These are phyloP conservation scores for Inosperma sp. DNA, from an alignment of 768 basidiomycete species.

Conservation along the genomic window DNA sequence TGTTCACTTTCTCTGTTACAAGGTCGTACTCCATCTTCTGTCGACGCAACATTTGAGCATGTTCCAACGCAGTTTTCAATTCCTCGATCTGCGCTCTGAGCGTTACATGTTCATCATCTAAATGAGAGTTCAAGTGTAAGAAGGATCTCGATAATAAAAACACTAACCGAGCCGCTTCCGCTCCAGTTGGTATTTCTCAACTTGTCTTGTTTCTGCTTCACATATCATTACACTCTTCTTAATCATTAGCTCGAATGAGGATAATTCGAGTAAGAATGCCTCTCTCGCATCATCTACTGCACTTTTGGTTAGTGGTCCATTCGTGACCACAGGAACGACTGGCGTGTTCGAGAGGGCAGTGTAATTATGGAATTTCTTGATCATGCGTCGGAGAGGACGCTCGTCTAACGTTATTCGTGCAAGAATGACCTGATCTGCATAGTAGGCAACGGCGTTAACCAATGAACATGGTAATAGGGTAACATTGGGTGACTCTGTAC, in stretches of 20 bases:
- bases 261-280: constrained; percentile 72
- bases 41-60: constrained; percentile 69
- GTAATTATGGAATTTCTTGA: constrained; percentile 79
- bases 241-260: constrained; percentile 67
- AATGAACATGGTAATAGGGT: constrained; percentile 8
- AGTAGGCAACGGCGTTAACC: constrained; percentile 25
- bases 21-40: constrained; percentile 86
- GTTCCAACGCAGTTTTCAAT: constrained; percentile 69
- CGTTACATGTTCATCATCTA: constrained; percentile 69
- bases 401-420: constrained; percentile 81
- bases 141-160: neutral
- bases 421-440: constrained; percentile 71
- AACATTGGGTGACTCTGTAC: constrained; percentile 25
- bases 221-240: constrained; percentile 81
- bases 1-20: constrained; percentile 78
- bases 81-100: constrained; percentile 70
- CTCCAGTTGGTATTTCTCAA: constrained; percentile 77
- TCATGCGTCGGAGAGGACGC: constrained; percentile 67
- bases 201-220: constrained; percentile 81
- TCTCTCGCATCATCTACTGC: constrained; percentile 68
- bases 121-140: neutral
- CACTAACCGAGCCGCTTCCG: constrained; percentile 64
- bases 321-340: constrained; percentile 30
- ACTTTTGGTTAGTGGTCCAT: constrained; percentile 22
- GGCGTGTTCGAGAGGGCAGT: constrained; percentile 52